Base-by-base conservation (phyloP, 495 filamentous ascomycete genomes). In the Rostrohypoxylon terebratum region DNA sequence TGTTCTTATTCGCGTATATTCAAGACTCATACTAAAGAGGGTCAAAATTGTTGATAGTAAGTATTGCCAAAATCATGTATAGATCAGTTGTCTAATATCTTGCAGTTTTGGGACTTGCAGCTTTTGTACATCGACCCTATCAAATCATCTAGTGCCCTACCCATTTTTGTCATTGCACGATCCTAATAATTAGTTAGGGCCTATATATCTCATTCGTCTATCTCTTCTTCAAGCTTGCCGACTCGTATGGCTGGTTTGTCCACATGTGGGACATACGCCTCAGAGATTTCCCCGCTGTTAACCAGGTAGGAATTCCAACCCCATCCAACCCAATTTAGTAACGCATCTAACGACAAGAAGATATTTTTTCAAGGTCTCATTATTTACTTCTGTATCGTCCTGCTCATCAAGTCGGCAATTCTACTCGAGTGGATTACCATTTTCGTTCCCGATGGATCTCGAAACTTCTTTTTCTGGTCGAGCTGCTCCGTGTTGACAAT, bases 381-480 rank as follows among this genome's bases (percentile, higher is more conserved):
- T 6, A 23, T 53, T 8, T 53, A 31, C 23, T 53, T 31, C 48
- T 31, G 48, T 3, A 31, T 53, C 13, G 10, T 31, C n/a, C 2
- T 53, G 2, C 48, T 31, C 3, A 53, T 53, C 21, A 55, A 36
- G n/a, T 16, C 51, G 5, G 51, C 51, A 0, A 55, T 55, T 13
- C 28, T 55, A n/a, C 9, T 55, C 14, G 51, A 55, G n/a, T 55
- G 51, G 51, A 55, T 55, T 4, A 18, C 13, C 8, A 55, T 55
- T 1, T 55, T 55, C 9, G 28, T 21, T 18, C 31, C 51, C 0
- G 1, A 55, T 1, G 23, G 48, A 14, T 20, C 28, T 9, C 51
- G 51, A 31, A 36, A 36, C 31, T 55, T 55, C 13, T 55, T 55
- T 20, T 55, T 55, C n/a, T 55, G 51, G 51, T 16, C 51, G 20